A percentile compares a stretch with the other conserved stretches of the same genome.
Conservation (phyloP, 345 rosid genomes). For the Salix suchowensis region DNA sequence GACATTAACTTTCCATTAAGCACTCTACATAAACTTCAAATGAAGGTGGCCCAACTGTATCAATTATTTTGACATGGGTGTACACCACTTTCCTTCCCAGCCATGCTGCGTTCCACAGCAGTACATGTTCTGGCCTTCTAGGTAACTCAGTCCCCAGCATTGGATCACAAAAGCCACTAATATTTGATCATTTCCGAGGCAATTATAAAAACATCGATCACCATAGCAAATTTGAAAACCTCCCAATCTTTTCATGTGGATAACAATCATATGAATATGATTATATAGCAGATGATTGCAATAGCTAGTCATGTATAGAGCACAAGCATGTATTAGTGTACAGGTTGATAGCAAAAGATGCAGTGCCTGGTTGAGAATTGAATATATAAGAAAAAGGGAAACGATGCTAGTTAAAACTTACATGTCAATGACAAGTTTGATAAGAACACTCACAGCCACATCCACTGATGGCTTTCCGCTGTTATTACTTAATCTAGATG, state of each 20-base stretch:
- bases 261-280: not conserved
- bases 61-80: not conserved
- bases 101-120: not conserved
- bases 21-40: not conserved
- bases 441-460: conserved; percentile 96
- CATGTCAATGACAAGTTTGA: conserved; percentile 97
- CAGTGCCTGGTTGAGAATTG: not conserved
- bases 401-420: conserved; percentile 26
- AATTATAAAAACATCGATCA: not conserved
- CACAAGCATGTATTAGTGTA: not conserved
- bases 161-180: not conserved
- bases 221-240: not conserved
- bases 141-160: not conserved
- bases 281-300: conserved; percentile 3
- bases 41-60: not conserved
- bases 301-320: conserved; percentile 13
- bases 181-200: not conserved
- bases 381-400: not conserved
- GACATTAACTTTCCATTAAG: not conserved
- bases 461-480: conserved; percentile 89
- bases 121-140: not conserved
- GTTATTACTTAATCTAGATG: conserved; percentile 72
- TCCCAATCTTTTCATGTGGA: not conserved
- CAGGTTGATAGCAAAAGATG: not conserved
- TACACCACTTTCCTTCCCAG: not conserved